Evolutionary conservation across 2,329 filamentous ascomycete species (phyloP).

Genomic region (Calonectria pauciramosa): DNA sequence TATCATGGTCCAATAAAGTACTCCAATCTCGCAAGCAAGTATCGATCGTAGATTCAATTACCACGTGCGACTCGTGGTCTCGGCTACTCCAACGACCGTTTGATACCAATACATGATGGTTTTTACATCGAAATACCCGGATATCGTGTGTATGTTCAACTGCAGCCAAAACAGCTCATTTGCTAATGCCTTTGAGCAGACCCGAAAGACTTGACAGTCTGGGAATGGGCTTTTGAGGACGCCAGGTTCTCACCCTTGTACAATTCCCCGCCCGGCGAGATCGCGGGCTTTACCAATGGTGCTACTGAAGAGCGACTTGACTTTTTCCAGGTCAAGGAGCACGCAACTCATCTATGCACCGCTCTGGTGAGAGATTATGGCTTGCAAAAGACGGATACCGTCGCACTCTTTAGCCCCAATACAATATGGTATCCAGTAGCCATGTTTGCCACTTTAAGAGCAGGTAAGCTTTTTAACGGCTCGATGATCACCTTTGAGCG

Average conservation of each 20-base stretch:
- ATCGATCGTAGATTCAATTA: not conserved
- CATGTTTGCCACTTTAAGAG: conserved; percentile 22
- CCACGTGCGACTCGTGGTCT: not conserved
- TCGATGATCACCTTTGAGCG: not conserved
- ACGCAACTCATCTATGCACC: conserved; percentile 14
- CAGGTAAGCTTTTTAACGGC: not conserved
- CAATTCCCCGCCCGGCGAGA: not conserved
- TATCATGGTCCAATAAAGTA: not conserved
- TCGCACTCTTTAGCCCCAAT: conserved; percentile 16
- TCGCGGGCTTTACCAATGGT: conserved; percentile 22
- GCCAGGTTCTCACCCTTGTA: conserved; percentile 10
- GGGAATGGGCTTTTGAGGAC: conserved; percentile 30
- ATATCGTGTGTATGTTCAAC: not conserved
- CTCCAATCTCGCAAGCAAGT: not conserved
- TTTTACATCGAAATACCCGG: conserved; percentile 4
- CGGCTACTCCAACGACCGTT: not conserved
- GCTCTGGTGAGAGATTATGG: conserved; percentile 10
- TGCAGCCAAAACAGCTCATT: not conserved
- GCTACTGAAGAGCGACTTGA: conserved; percentile 13
- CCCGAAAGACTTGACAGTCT: conserved; percentile 18
- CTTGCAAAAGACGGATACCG: conserved; percentile 3
- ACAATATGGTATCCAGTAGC: conserved; percentile 28
- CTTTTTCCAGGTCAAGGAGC: conserved; percentile 21
- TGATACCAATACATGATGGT: not conserved
- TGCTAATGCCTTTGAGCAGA: not conserved